phyloP scores from a whole-genome alignment of 805 yeast genomes.

The Candida easanensis region DNA sequence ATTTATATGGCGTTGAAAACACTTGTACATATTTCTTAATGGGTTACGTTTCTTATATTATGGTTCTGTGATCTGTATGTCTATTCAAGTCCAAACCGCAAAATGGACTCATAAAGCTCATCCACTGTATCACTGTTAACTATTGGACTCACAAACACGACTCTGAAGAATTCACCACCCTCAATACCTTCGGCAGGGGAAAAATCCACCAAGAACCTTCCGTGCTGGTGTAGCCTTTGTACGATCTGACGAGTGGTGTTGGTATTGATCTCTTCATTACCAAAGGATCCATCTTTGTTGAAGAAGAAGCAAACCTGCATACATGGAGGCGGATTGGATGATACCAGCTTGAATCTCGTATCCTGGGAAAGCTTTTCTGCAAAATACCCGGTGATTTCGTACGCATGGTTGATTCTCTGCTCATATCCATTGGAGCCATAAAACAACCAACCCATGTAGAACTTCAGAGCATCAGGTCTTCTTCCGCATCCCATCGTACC shows the following conservation, averaged over 20 bases:
- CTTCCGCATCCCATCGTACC: conserved; percentile 94
- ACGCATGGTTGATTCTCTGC: conserved; percentile 71
- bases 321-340: conserved; percentile 65
- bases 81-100: conserved; percentile 31
- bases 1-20: not conserved
- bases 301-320: conserved; percentile 82
- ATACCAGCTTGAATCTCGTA: conserved; percentile 53
- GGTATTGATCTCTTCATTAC: conserved; percentile 41
- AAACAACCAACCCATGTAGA: conserved; percentile 79
- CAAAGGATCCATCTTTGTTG: conserved; percentile 40
- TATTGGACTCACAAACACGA: conserved; percentile 74
- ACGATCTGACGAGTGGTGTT: conserved; percentile 60
- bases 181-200: conserved; percentile 63
- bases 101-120: conserved; percentile 39
- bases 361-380: conserved; percentile 37
- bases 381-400: conserved; percentile 59
- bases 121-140: conserved; percentile 45
- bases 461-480: conserved; percentile 75
- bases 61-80: too few relatives aligned
- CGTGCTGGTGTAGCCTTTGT: conserved; percentile 51
- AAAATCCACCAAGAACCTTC: conserved; percentile 74
- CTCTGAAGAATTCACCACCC: conserved; percentile 79
- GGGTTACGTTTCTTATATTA: not conserved
- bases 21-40: conserved; percentile 2
- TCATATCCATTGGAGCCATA: conserved; percentile 69